These are phyloP conservation scores for Phytopythium chamaehyphon DNA, from an alignment of 352 stramenopile genomes.

Conservation along the genomic window DNA sequence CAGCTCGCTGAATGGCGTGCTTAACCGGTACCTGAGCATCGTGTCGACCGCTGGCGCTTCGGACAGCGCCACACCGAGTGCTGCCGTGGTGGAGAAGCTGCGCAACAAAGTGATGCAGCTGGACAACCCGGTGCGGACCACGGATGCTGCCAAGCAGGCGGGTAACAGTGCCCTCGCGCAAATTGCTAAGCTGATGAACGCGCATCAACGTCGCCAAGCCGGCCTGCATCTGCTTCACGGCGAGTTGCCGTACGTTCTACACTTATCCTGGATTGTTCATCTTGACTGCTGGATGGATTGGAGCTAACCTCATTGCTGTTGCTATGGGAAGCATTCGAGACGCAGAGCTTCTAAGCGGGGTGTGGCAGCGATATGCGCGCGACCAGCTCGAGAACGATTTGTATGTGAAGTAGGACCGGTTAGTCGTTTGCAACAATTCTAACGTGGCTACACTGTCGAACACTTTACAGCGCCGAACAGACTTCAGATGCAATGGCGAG, in stretches of 20 bases:
- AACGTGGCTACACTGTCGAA: background rate
- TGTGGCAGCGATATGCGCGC: constrained; percentile 59
- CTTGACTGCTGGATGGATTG: background rate
- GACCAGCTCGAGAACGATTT: constrained; percentile 43
- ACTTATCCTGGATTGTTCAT: background rate
- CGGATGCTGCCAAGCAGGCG: constrained; percentile 20
- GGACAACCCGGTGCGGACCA: constrained; percentile 62
- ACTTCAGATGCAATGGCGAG: constrained; percentile 11
- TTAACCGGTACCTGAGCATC: constrained; percentile 25
- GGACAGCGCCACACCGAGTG: background rate
- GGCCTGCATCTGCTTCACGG: constrained; percentile 50
- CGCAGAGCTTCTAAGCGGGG: constrained; percentile 54
- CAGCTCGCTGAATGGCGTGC: constrained; percentile 1
- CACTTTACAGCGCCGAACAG: constrained; percentile 9
- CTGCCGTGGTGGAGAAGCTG: constrained; percentile 38
- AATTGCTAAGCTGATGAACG: constrained; percentile 53
- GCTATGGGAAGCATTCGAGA: constrained; percentile 24
- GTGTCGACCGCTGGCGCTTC: constrained; percentile 5
- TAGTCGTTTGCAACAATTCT: background rate
- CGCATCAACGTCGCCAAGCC: constrained; percentile 48
- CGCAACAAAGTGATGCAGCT: constrained; percentile 80
- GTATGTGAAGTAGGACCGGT: background rate
- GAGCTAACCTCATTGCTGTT: background rate
- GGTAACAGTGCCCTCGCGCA: constrained; percentile 36
- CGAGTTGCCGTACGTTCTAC: constrained; percentile 36